A percentile compares a stretch with the other conserved stretches of the same genome.
Conservation (phyloP, 371 early-diverging fungal genomes). For the Mortierella sp. region DNA sequence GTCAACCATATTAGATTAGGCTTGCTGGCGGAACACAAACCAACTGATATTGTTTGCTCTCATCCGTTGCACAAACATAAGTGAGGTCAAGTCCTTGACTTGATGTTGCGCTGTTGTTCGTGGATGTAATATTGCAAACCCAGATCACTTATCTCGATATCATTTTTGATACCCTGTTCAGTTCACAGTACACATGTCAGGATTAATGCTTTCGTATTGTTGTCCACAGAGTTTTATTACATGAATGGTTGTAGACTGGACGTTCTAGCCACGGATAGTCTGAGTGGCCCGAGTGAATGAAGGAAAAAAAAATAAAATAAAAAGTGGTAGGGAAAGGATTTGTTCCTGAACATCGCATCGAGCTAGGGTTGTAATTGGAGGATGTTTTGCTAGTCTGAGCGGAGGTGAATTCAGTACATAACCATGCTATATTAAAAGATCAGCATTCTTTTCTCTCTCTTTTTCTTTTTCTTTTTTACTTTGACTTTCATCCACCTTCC, state of each 20-base stretch:
- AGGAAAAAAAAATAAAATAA: too few species aligned
- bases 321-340: too few species aligned
- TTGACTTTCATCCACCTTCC: slow-evolving; percentile 23
- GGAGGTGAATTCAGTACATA: background rate
- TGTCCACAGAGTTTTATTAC: background rate
- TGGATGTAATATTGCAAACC: background rate
- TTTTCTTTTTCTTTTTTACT: slow-evolving; percentile 1
- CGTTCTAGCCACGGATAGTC: background rate
- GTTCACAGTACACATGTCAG: slow-evolving; percentile 1
- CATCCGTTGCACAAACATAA: background rate
- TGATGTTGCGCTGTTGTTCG: background rate
- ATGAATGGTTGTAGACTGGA: background rate
- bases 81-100: background rate
- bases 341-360: too few species aligned
- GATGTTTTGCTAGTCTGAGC: too few species aligned
- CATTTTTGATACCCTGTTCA: background rate
- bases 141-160: background rate
- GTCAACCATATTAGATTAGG: too few species aligned
- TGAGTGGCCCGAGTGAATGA: too few species aligned
- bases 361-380: too few species aligned
- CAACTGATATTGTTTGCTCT: background rate
- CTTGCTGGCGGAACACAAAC: too few species aligned
- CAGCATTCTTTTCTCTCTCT: background rate
- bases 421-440: background rate
- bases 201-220: background rate